Conservation (phyloP, 2,329 filamentous ascomycete species). For the Tothia fuscella region DNA sequence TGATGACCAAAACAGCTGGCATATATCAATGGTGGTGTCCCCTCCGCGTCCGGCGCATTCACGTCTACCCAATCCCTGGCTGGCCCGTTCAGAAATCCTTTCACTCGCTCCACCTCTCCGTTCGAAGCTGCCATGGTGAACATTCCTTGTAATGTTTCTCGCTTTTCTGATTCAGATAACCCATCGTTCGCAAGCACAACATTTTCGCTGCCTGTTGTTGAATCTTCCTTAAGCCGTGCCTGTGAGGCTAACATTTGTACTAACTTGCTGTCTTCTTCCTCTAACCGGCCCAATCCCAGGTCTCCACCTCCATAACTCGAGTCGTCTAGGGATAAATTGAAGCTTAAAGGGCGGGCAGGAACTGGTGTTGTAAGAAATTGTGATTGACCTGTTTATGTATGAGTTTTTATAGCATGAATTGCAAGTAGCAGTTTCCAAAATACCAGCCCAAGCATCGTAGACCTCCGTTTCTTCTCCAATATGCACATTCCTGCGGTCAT, state of each 20-base stretch:
- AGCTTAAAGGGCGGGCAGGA: constrained; percentile 70
- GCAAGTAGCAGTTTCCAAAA: constrained; percentile 20
- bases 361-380: constrained; percentile 86
- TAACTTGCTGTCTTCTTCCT: constrained; percentile 74
- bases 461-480: constrained; percentile 80
- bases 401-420: constrained; percentile 9
- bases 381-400: constrained; percentile 59
- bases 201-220: constrained; percentile 51
- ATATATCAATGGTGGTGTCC: constrained; percentile 92
- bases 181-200: constrained; percentile 63
- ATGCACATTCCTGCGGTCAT: constrained; percentile 67
- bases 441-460: constrained; percentile 98
- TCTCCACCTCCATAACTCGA: constrained; percentile 24
- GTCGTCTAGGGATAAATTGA: constrained; percentile 64
- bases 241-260: constrained; percentile 96
- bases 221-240: constrained; percentile 66
- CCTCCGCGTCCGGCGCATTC: constrained; percentile 82
- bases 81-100: constrained; percentile 60
- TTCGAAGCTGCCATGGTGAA: constrained; percentile 95
- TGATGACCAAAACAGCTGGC: constrained; percentile 97
- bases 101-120: constrained; percentile 74
- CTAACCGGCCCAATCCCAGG: constrained; percentile 39
- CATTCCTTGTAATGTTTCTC: constrained; percentile 68
- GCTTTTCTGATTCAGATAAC: constrained; percentile 66
- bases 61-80: constrained; percentile 70